A percentile compares a stretch with the other conserved stretches of the same genome.
Evolutionary conservation across 495 filamentous ascomycete genomes (phyloP).

Genomic region (Hyaloscypha finlandica): DNA sequence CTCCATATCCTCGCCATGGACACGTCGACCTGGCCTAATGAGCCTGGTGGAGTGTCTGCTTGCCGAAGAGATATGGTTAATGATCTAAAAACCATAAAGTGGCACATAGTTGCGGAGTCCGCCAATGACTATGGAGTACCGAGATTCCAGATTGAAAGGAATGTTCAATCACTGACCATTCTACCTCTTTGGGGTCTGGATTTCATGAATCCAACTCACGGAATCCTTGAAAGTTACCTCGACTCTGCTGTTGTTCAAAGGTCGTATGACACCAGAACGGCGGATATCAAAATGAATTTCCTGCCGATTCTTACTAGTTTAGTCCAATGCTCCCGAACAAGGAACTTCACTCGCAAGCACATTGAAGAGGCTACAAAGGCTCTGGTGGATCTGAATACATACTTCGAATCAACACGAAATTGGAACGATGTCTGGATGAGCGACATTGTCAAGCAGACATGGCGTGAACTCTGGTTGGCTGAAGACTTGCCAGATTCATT

Average conservation of each 20-base stretch:
- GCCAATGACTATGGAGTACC: conserved; percentile 66
- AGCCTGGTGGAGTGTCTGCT: conserved; percentile 64
- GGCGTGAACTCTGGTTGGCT: conserved; percentile 63
- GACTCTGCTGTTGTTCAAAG: conserved; percentile 59
- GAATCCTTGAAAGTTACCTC: conserved; percentile 59
- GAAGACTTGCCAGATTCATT: conserved; percentile 56
- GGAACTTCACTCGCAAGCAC: conserved; percentile 49
- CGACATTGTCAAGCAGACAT: conserved; percentile 57
- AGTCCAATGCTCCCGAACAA: conserved; percentile 57
- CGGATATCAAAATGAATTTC: conserved; percentile 61
- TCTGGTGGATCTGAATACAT: conserved; percentile 60
- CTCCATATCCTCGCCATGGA: conserved; percentile 65
- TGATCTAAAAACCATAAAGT: conserved; percentile 58
- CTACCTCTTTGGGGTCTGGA: conserved; percentile 68
- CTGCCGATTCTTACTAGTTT: conserved; percentile 60
- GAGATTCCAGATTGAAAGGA: conserved; percentile 65
- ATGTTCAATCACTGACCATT: conserved; percentile 63
- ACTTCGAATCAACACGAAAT: conserved; percentile 59
- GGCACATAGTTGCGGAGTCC: conserved; percentile 66
- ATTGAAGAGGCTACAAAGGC: conserved; percentile 58
- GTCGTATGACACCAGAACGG: conserved; percentile 49
- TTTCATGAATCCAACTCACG: conserved; percentile 61
- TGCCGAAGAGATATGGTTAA: conserved; percentile 69
- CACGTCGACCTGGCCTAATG: conserved; percentile 65
- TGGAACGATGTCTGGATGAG: conserved; percentile 67